Evolutionary conservation across 805 yeast species (phyloP).

Genomic region (Barnettozyma sucrosica): DNA sequence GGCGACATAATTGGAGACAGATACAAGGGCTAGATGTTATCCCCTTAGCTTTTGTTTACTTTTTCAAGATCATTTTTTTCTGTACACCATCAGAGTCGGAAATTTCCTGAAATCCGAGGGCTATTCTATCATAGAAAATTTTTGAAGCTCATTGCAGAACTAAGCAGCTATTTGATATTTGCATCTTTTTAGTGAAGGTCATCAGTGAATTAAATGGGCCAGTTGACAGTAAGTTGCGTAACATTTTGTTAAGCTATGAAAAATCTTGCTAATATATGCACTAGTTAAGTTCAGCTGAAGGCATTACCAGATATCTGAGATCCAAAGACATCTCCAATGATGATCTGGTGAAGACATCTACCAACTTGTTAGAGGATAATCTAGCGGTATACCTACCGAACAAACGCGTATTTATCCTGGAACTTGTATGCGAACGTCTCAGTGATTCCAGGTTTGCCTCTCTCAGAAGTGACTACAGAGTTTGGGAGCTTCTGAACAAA

Average conservation of each 20-base stretch:
- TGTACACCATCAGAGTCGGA: background rate
- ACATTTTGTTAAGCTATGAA: no score
- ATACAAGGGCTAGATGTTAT: background rate
- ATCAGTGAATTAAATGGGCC: background rate
- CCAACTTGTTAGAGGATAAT: slow-evolving; percentile 29
- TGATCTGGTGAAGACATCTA: slow-evolving; percentile 35
- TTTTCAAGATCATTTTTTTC: slow-evolving; percentile 1
- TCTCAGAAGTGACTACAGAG: slow-evolving; percentile 37
- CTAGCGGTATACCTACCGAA: slow-evolving; percentile 47
- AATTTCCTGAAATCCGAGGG: background rate
- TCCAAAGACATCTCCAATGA: slow-evolving; percentile 41
- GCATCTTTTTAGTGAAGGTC: background rate
- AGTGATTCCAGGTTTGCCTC: slow-evolving; percentile 38
- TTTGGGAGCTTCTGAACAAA: slow-evolving; percentile 47
- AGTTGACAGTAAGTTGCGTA: background rate
- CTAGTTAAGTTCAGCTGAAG: slow-evolving; percentile 35
- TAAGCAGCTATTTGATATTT: background rate
- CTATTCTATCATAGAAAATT: slow-evolving; percentile 7
- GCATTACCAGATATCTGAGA: slow-evolving; percentile 52
- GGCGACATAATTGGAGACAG: background rate
- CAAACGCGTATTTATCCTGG: slow-evolving; percentile 47
- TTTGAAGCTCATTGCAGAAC: slow-evolving; percentile 16
- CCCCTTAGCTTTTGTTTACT: background rate
- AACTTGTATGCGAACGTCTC: slow-evolving; percentile 54
- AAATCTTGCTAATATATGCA: no score